Percentiles rank a stretch among this genome's conserved stretches.
Evolutionary conservation across 306 rosid genomes (phyloP).

Genomic region (Rosa lucieae): DNA sequence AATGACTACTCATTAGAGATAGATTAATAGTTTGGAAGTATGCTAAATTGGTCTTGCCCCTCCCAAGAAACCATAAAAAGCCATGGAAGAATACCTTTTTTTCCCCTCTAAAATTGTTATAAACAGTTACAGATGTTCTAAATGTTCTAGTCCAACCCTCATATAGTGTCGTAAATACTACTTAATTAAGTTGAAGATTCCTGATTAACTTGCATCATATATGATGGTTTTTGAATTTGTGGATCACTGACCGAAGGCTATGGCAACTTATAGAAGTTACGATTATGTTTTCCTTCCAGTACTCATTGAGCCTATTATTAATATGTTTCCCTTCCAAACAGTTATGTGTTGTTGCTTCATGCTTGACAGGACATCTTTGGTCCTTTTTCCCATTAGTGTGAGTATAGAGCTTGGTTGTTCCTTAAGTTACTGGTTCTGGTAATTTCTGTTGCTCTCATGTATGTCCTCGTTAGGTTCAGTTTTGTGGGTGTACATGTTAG

Average conservation of each 20-base stretch:
- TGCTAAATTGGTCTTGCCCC: background rate
- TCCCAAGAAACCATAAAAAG: background rate
- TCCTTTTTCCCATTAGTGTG: background rate
- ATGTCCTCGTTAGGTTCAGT: background rate
- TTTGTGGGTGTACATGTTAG: background rate
- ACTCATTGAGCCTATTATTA: background rate
- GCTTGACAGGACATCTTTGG: background rate
- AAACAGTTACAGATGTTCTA: background rate
- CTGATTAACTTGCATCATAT: background rate
- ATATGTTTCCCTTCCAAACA: background rate
- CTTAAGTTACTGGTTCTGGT: background rate
- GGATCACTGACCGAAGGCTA: background rate
- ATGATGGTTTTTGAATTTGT: background rate
- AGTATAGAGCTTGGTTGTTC: background rate
- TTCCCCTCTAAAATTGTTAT: background rate
- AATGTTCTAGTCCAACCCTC: background rate
- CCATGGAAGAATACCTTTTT: background rate
- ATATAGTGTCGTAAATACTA: background rate
- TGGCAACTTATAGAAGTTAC: background rate
- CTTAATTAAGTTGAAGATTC: background rate
- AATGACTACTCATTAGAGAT: constrained; percentile 14
- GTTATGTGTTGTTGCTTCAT: background rate
- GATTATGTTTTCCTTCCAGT: constrained; percentile 1
- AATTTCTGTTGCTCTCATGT: background rate
- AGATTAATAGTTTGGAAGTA: constrained; percentile 5